Base-by-base conservation (phyloP, 306 rosid species). In the Urtica urens region DNA sequence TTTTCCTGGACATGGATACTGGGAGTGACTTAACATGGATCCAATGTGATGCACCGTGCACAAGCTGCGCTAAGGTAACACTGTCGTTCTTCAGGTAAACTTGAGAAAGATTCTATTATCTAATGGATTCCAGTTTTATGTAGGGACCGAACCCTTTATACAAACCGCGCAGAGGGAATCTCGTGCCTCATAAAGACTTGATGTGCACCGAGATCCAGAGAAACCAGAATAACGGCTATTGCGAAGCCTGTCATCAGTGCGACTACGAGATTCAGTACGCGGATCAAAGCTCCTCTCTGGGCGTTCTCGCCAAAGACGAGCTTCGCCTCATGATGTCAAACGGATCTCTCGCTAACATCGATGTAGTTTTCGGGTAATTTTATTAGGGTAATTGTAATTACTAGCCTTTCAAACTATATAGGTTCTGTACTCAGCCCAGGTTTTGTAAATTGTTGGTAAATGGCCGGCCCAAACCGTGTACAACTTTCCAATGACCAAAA, bases 11-110 rank as follows among this genome's bases (percentile, higher is more conserved):
- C 18, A 68, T 84, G 45, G 92, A 84, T 58, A 84, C 94, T 6
- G 94, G 94, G 38, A 84, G 95, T 71, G 95, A 84, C 70, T 71
- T 84, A 49, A 78, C 93, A 8, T 84, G 95, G 93, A 66, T 84
- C 27, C 95, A 84, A 31, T 84, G 95, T 66, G 92, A 84, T 43
- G 95, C 95, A 43, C 95, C 95, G 10, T 84, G 95, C 63, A 63
- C 24, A 57, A 78, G 93, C 52, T 84, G 95, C 66, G 79, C 83
- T 2, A 84, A 80, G 87, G 95, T 83, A 72, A 58, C 49, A 31
- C 54, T 50, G 13, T 10, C 18, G 14, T 9, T 4, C 9, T 33
- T 14, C 38, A 28, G 10, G 10, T 4, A 10, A 4, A 28, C 10
- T 28, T 28, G 33, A 10, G 33, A 10, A 28, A 35, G 40, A 35